Conservation (phyloP, 2,329 filamentous ascomycete genomes). For the Ophiostoma sp. region DNA sequence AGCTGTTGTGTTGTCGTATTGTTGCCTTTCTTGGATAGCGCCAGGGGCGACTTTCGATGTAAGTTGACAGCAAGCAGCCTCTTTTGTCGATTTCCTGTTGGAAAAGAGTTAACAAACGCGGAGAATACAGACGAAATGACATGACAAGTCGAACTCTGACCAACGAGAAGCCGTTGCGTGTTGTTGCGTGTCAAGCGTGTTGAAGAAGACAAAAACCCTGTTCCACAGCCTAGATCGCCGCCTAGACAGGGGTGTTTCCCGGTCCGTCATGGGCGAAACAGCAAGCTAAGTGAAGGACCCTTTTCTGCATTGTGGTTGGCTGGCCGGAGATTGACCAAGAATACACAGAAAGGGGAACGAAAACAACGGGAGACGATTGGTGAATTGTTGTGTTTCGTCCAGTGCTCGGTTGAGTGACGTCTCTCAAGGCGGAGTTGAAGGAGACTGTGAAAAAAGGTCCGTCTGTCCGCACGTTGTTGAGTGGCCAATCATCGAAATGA, state of each 20-base stretch:
- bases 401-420: neutral
- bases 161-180: slow-evolving; percentile 13
- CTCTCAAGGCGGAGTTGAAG: neutral
- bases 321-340: neutral
- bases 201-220: neutral
- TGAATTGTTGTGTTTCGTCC: neutral
- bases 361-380: neutral
- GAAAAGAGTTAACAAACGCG: neutral
- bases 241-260: slow-evolving; percentile 1
- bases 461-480: neutral
- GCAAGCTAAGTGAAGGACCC: neutral
- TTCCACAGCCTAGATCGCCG: neutral
- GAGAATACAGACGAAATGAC: neutral
- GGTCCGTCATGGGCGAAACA: slow-evolving; percentile 7
- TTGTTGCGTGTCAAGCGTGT: neutral
- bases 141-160: neutral
- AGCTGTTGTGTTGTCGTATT: neutral
- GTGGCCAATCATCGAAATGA: neutral
- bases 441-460: neutral
- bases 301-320: slow-evolving; percentile 10
- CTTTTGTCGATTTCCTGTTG: neutral
- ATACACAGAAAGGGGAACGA: neutral
- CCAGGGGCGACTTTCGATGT: neutral
- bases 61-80: neutral
- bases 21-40: neutral